Percentiles rank a stretch among this genome's conserved stretches.
Evolutionary conservation across 805 yeast genomes (phyloP).

Genomic region (Komagataella ulmi): DNA sequence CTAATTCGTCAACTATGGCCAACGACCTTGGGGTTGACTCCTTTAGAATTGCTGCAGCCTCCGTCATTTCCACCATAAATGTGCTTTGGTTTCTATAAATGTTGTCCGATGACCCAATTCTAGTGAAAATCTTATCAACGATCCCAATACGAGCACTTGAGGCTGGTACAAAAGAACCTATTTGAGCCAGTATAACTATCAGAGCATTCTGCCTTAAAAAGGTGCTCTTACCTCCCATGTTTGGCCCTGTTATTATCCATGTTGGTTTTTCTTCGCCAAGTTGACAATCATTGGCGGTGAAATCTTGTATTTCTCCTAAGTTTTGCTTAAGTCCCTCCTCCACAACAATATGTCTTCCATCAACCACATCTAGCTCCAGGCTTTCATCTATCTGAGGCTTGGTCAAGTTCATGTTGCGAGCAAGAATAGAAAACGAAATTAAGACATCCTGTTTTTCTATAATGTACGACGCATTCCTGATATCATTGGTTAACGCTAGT

Average conservation of each 20-base stretch:
- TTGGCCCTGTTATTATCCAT: slow-evolving; percentile 78
- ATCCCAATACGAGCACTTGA: slow-evolving; percentile 48
- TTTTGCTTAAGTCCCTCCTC: slow-evolving; percentile 50
- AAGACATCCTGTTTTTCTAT: slow-evolving; percentile 60
- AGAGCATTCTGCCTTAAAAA: slow-evolving; percentile 64
- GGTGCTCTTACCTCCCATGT: slow-evolving; percentile 80
- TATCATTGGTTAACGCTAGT: slow-evolving; percentile 24
- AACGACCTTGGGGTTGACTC: slow-evolving; percentile 56
- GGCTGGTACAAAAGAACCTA: slow-evolving; percentile 68
- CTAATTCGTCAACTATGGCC: slow-evolving; percentile 78
- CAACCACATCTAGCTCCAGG: slow-evolving; percentile 31
- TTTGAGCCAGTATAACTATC: slow-evolving; percentile 55
- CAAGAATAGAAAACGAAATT: slow-evolving; percentile 57
- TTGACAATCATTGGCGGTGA: slow-evolving; percentile 31
- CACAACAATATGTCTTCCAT: slow-evolving; percentile 80
- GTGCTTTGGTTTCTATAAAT: slow-evolving; percentile 71
- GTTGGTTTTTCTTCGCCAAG: slow-evolving; percentile 15
- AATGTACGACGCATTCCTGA: slow-evolving; percentile 34
- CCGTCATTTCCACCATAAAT: slow-evolving; percentile 88
- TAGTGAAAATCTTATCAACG: slow-evolving; percentile 66
- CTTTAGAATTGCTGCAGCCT: slow-evolving; percentile 56
- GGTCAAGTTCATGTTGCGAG: slow-evolving; percentile 52
- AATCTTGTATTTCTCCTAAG: slow-evolving; percentile 26
- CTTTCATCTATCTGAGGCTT: slow-evolving; percentile 50
- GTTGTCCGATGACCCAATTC: slow-evolving; percentile 81